Evolutionary conservation across 257 asterid genomes (phyloP), one percentile per base, ranked within the genome.

Genomic region (Salvia splendens): DNA sequence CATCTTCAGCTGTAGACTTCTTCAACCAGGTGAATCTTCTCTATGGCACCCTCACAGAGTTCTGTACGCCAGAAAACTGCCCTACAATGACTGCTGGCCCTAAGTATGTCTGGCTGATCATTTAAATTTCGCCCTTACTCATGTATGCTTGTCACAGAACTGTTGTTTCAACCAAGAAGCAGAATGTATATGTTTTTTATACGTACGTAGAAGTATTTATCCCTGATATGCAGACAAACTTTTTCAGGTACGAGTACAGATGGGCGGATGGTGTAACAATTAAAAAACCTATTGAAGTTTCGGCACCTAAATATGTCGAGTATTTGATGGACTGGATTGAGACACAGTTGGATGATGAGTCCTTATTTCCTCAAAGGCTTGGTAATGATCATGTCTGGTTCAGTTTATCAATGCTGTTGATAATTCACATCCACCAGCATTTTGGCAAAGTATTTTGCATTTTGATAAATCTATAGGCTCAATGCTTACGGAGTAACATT

Each of bases 21-120:
- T 92, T 89, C 94, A 89, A 87, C 80, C 95, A 89, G 82, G 98
- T 92, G 83, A 89, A 92, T 81, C 87, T 92, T 77, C 95, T 92
- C 59, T 92, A 81, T 76, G 95, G 96, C 79, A 92, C 98, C 36
- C 92, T 92, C 66, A 89, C 98, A 8, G 95, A 89, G 82, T 92
- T 92, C 82, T 92, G 98, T 56, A 92, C 97, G 0, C 75, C 97
- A 6, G 95, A 85, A 77, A 87, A 76, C 85, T 92, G 98, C 84
- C 98, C 92, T 16, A 89, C 95, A 60, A 92, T 92, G 98, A 74
- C 97, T 38, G 97, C 96, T n/a, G 98, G 97, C 51, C 96, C 97
- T 17, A 92, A 92, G 97, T 92, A 89, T 57, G 96, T 82, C 56
- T 48, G 50, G 38, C 4, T 67, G 48, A 68, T 69, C 54, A 8